A percentile compares a stretch with the other conserved stretches of the same genome.
These are phyloP conservation scores for Eutypa lata DNA, from an alignment of 2,329 filamentous ascomycete species.

Conservation along the genomic window DNA sequence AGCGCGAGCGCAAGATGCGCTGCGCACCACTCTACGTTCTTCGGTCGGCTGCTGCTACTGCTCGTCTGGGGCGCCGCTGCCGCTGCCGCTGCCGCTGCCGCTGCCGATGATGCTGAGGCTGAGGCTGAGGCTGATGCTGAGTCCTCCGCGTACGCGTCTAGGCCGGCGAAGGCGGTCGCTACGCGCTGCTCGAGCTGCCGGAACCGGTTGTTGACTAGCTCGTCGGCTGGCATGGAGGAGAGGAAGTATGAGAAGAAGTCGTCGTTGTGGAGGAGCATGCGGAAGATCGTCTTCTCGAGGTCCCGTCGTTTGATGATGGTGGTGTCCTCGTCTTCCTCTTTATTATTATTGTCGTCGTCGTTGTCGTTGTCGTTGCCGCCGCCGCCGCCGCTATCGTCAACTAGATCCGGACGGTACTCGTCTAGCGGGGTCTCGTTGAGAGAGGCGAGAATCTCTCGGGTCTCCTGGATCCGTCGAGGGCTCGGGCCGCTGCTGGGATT, in stretches of 20 bases:
- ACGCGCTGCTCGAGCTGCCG: constrained; percentile 46
- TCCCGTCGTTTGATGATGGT: constrained; percentile 42
- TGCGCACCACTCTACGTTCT: constrained; percentile 48
- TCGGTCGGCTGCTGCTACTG: constrained; percentile 18
- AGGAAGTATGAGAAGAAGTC: constrained; percentile 54
- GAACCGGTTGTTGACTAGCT: constrained; percentile 45
- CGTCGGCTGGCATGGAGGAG: constrained; percentile 40
- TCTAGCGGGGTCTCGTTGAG: constrained; percentile 37
- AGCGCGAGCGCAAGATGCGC: constrained; percentile 42
- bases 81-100: background rate
- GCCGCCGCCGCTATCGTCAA: constrained; percentile 26
- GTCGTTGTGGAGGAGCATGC: constrained; percentile 52
- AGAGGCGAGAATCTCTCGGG: constrained; percentile 49
- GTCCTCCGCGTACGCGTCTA: constrained; percentile 32
- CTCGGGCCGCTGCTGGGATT: constrained; percentile 32
- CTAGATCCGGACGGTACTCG: constrained; percentile 46
- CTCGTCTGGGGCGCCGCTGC: background rate
- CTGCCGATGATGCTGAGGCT: constrained; percentile 3
- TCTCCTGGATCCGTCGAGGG: constrained; percentile 42
- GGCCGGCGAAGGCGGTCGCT: constrained; percentile 41
- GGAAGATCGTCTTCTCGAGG: constrained; percentile 49
- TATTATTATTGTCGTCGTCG: background rate
- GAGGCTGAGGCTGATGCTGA: constrained; percentile 1
- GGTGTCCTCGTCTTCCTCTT: constrained; percentile 16
- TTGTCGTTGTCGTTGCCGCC: constrained; percentile 16